Base-by-base conservation (phyloP, 768 basidiomycete species). In the Chiua virens region DNA sequence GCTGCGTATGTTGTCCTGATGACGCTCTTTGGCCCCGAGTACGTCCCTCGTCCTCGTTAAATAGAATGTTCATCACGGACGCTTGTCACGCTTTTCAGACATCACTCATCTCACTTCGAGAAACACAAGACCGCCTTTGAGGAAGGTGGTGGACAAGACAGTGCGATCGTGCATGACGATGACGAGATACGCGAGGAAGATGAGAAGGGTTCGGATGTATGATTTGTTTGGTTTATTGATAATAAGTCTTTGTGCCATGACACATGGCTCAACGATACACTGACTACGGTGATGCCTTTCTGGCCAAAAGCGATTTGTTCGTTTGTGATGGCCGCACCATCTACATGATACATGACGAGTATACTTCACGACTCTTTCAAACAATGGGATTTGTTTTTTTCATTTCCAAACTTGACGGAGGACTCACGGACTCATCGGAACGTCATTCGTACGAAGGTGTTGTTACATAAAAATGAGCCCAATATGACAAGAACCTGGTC, bases 31-130 rank as follows among this genome's bases (percentile, higher is more conserved):
- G 94, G 92, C 2, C 86, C 88, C 3, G 85, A 86, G 85, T 85
- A 57, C 44, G 86, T 79, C 35, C 41, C 9, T 23, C 11, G 3
- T 42, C 1, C 25, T 3, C 20, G 3, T 14, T 43, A 20, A 15
- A 3, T n/a, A 27, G 21, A 30, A 15, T 32, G 14, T 4, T 49
- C n/a, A 53, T n/a, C 20, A 10, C 11, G 30, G 10, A 10, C 10
- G 42, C 18, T n/a, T 37, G 23, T 35, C 25, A 8, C 25, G 5
- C 8, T 8, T 27, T n/a, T n/a, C 52, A 85, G 83, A 64, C 82
- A 85, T 49, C 87, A 88, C 61, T 77, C 85, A 3, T 77, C 82
- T 6, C 89, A 87, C 71, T 98, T 98, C 63, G 94, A 98, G 75
- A 79, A 86, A 56, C 79, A 83, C 61, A 87, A 85, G 63, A 67